A percentile compares a stretch with the other conserved stretches of the same genome.
Conservation (phyloP, 2,329 filamentous ascomycete genomes). For the Alternaria solani region DNA sequence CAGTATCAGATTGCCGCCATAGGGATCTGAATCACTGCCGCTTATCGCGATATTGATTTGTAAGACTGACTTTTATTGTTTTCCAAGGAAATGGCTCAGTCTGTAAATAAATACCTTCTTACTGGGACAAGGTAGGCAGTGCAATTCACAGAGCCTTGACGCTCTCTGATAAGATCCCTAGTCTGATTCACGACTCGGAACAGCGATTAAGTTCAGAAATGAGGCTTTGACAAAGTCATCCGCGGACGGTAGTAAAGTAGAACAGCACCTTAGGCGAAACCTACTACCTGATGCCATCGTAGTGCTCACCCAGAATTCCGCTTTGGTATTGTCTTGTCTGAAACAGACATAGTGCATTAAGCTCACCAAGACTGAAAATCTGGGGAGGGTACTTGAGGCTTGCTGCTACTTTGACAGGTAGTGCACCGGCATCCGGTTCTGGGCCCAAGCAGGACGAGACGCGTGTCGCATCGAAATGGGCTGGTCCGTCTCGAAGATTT, state of each 20-base stretch:
- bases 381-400: neutral
- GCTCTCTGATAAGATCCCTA: neutral
- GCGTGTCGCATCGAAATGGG: slow-evolving; percentile 5
- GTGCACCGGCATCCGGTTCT: neutral
- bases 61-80: neutral
- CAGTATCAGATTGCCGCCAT: neutral
- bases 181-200: neutral
- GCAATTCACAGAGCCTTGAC: neutral
- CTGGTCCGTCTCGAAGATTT: slow-evolving; percentile 2
- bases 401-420: neutral
- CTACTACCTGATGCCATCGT: neutral
- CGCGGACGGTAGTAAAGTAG: neutral
- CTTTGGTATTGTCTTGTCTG: neutral
- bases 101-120: neutral
- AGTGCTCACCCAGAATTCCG: neutral
- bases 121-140: neutral
- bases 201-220: neutral
- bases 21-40: neutral
- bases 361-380: slow-evolving; percentile 1
- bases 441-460: slow-evolving; percentile 4
- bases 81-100: neutral
- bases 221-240: neutral
- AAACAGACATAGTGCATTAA: neutral
- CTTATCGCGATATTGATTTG: neutral
- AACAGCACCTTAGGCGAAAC: neutral